phyloP scores from a whole-genome alignment of 805 yeast species.

The Kuraishia piskuri region DNA sequence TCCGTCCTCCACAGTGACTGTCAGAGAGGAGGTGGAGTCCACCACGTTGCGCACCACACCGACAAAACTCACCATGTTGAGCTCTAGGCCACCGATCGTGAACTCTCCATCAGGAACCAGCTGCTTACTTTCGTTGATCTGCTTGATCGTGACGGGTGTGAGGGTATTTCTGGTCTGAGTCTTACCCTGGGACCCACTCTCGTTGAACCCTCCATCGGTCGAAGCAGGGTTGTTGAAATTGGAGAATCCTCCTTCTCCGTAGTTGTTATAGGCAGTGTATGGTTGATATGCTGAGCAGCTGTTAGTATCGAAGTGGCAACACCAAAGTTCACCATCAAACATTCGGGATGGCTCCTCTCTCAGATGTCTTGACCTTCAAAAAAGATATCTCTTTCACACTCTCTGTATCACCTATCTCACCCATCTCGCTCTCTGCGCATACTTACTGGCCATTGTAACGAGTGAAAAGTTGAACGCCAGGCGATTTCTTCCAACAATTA shows the following conservation, averaged over 20 bases:
- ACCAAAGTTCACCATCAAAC: neutral
- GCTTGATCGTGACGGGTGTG: constrained; percentile 70
- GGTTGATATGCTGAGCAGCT: constrained; percentile 24
- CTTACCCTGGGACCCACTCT: constrained; percentile 13
- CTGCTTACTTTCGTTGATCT: constrained; percentile 54
- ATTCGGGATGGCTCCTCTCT: no score
- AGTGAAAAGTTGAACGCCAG: no score
- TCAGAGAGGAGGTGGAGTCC: constrained; percentile 47
- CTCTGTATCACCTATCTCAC: no score
- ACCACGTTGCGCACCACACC: constrained; percentile 64
- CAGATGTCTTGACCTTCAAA: no score
- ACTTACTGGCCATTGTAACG: constrained; percentile 2
- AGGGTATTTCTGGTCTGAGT: constrained; percentile 27
- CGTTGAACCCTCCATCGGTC: constrained; percentile 8
- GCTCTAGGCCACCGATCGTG: constrained; percentile 46
- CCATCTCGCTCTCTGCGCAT: no score
- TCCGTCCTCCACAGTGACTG: constrained; percentile 67
- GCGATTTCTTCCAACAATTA: no score
- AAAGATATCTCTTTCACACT: no score
- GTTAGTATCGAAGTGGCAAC: neutral
- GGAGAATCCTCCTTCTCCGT: constrained; percentile 27
- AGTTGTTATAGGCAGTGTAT: constrained; percentile 23
- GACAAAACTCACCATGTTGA: constrained; percentile 55
- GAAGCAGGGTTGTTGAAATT: constrained; percentile 7
- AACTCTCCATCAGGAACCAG: constrained; percentile 63